Evolutionary conservation across 2,329 filamentous ascomycete species (phyloP).

Genomic region (Ceratocystis huliohia): DNA sequence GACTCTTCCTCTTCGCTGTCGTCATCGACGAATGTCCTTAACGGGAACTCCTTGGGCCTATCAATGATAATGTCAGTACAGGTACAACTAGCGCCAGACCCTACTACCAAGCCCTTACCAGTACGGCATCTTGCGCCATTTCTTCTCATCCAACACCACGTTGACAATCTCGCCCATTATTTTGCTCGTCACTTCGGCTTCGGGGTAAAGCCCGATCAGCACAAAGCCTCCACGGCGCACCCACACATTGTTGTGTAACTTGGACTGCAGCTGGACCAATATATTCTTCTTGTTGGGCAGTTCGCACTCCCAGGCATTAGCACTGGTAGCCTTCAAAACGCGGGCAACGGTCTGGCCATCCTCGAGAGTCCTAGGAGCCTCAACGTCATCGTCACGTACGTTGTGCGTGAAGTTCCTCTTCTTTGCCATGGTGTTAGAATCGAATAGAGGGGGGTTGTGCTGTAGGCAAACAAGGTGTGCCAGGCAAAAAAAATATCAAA

Average conservation of each 20-base stretch:
- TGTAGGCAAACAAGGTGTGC: background rate
- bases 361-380: conserved; percentile 13
- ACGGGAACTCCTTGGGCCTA: conserved; percentile 59
- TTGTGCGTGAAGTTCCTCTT: conserved; percentile 20
- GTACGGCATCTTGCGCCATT: conserved; percentile 78
- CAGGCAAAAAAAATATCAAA: background rate
- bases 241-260: conserved; percentile 88
- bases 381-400: conserved; percentile 18
- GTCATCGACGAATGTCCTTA: conserved; percentile 31
- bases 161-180: conserved; percentile 84
- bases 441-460: background rate
- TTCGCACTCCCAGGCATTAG: conserved; percentile 74
- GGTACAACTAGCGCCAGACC: background rate
- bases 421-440: conserved; percentile 13
- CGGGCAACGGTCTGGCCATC: conserved; percentile 57
- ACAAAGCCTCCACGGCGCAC: conserved; percentile 83
- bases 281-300: conserved; percentile 53
- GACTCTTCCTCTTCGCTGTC: conserved; percentile 57
- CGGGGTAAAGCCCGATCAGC: conserved; percentile 56
- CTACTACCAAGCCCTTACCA: conserved; percentile 44
- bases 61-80: background rate
- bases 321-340: conserved; percentile 71
- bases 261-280: conserved; percentile 67
- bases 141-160: conserved; percentile 79
- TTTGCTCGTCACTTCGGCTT: conserved; percentile 59